A percentile compares a stretch with the other conserved stretches of the same genome.
Evolutionary conservation across 169 alveolate species (phyloP).

Genomic region (Plasmodium malariae): DNA sequence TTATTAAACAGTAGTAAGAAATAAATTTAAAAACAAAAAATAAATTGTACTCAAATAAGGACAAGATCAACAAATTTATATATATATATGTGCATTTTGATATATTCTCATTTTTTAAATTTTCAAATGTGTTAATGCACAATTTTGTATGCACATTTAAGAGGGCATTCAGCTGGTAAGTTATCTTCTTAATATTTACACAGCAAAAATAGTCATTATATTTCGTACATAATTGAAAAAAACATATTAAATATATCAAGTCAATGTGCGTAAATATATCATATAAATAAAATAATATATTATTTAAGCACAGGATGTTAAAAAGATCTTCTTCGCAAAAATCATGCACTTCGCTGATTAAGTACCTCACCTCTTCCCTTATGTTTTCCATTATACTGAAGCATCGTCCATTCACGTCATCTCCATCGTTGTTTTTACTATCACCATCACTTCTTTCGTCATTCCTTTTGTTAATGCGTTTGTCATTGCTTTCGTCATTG

Average conservation of each 20-base stretch:
- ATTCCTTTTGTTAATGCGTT: background rate
- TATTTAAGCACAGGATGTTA: constrained; percentile 49
- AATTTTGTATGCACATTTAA: constrained; percentile 31
- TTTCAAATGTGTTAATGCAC: constrained; percentile 65
- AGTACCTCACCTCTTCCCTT: constrained; percentile 46
- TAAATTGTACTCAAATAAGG: constrained; percentile 64
- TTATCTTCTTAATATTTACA: constrained; percentile 10
- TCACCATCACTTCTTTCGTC: background rate
- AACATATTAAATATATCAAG: constrained; percentile 58
- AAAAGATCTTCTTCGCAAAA: constrained; percentile 62
- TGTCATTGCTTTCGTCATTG: background rate
- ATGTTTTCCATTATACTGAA: constrained; percentile 21
- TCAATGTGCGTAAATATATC: constrained; percentile 61
- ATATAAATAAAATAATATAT: constrained; percentile 66
- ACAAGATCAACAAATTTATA: constrained; percentile 54
- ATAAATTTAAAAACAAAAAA: constrained; percentile 76
- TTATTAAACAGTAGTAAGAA: constrained; percentile 65
- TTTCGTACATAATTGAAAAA: constrained; percentile 44
- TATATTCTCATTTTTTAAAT: constrained; percentile 52
- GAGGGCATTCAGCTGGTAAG: constrained; percentile 16
- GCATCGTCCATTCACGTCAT: background rate
- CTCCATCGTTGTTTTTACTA: background rate
- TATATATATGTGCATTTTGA: constrained; percentile 70
- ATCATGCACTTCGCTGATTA: constrained; percentile 34
- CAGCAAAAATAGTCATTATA: constrained; percentile 11